phyloP scores from a whole-genome alignment of 2,329 filamentous ascomycete species.

The Thelonectria blattea region DNA sequence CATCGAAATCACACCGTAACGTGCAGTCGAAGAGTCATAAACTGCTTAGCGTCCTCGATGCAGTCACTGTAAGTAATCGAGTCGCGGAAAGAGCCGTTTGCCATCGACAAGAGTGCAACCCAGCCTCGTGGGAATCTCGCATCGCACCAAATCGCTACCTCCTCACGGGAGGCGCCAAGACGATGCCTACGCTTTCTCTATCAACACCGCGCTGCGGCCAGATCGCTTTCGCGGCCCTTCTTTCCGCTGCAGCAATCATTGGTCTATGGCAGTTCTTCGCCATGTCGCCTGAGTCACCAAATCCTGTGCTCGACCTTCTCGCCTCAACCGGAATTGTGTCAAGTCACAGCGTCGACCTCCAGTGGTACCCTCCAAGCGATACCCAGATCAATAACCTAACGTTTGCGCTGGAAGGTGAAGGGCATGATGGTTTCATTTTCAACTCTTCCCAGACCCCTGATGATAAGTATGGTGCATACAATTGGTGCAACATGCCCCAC shows the following conservation, averaged over 20 bases:
- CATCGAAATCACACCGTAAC: neutral
- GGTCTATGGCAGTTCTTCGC: constrained; percentile 19
- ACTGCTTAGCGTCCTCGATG: neutral
- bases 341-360: constrained; percentile 45
- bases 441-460: constrained; percentile 67
- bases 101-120: neutral
- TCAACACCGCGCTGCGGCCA: constrained; percentile 8
- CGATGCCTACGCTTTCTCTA: constrained; percentile 8
- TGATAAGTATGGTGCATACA: constrained; percentile 68
- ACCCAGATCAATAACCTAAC: constrained; percentile 67
- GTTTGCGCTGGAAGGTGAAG: constrained; percentile 61
- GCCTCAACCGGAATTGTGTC: constrained; percentile 19
- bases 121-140: neutral
- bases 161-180: neutral
- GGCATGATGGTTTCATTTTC: constrained; percentile 77
- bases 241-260: constrained; percentile 11
- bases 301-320: constrained; percentile 24
- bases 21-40: neutral
- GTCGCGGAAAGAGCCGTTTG: neutral
- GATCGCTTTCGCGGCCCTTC: constrained; percentile 9
- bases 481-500: constrained; percentile 90
- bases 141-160: neutral
- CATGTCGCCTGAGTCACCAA: constrained; percentile 23
- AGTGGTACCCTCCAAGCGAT: constrained; percentile 64
- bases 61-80: neutral